Conservation (phyloP, 331 rosid species). For the Spiraea crenata region DNA sequence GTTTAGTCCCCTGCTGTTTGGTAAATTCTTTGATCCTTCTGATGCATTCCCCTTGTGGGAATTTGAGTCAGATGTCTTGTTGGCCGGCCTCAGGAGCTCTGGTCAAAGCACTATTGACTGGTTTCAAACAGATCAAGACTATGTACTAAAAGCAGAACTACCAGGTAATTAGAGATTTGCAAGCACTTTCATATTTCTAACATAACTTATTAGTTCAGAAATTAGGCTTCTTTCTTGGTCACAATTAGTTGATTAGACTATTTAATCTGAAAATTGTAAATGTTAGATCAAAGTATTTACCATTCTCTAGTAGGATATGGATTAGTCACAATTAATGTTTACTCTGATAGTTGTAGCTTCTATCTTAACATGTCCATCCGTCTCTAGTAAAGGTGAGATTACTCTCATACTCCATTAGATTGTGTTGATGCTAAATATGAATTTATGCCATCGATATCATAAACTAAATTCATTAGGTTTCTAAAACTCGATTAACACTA, state of each 20-base stretch:
- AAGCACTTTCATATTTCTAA: not conserved
- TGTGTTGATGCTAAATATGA: too few relatives aligned
- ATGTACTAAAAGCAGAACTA: constrained; percentile 65
- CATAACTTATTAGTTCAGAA: not conserved
- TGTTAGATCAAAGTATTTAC: too few relatives aligned
- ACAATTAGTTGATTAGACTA: not conserved
- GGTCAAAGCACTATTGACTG: constrained; percentile 68
- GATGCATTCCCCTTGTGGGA: constrained; percentile 99
- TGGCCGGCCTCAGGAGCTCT: constrained; percentile 55
- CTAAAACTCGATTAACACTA: constrained; percentile 18
- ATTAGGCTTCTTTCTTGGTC: not conserved
- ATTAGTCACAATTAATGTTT: too few relatives aligned
- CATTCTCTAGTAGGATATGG: too few relatives aligned
- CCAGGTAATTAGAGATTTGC: constrained; percentile 57
- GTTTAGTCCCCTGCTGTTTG: constrained; percentile 88
- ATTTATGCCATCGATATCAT: too few relatives aligned
- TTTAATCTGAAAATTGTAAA: too few relatives aligned
- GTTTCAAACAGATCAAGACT: constrained; percentile 63
- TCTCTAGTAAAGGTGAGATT: too few relatives aligned
- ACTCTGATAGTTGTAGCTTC: too few relatives aligned
- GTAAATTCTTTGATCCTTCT: constrained; percentile 92
- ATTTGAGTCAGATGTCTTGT: constrained; percentile 69
- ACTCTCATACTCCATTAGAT: too few relatives aligned
- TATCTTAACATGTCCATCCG: too few relatives aligned
- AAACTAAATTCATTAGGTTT: constrained; percentile 22